Evolutionary conservation across 2,329 filamentous ascomycete species (phyloP).

Genomic region (Hypomyces perniciosus): DNA sequence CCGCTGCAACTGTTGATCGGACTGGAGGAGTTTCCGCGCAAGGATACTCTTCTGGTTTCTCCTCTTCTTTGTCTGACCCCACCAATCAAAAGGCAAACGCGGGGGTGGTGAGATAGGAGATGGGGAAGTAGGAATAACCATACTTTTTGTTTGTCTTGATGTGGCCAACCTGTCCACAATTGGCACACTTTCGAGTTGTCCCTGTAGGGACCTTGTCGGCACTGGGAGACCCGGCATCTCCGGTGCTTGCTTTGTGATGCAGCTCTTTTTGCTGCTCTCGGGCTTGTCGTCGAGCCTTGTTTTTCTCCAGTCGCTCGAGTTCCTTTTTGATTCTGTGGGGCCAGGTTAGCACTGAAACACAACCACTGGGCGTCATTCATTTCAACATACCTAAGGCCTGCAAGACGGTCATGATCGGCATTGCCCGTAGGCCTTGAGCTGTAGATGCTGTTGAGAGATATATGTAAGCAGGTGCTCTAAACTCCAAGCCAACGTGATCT

Average conservation of each 20-base stretch:
- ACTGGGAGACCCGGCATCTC: conserved; percentile 44
- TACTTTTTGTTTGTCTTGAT: conserved; percentile 99
- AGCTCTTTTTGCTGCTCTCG: conserved; percentile 83
- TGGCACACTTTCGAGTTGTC: conserved; percentile 89
- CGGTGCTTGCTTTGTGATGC: conserved; percentile 39
- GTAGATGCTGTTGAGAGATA: conserved; percentile 41
- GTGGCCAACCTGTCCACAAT: conserved; percentile 92
- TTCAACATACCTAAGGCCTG: conserved; percentile 32
- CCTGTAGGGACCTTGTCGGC: conserved; percentile 51
- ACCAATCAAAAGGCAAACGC: conserved; percentile 30
- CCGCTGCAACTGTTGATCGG: conserved; percentile 17
- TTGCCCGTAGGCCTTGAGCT: conserved; percentile 44
- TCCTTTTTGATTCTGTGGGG: conserved; percentile 48
- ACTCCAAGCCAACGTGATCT: conserved; percentile 30
- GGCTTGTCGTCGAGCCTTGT: conserved; percentile 82
- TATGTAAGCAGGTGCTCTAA: conserved; percentile 33
- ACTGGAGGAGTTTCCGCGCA: conserved; percentile 18
- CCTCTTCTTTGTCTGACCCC: conserved; percentile 15
- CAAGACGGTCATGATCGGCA: conserved; percentile 46
- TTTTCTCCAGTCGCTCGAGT: conserved; percentile 77
- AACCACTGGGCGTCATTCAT: not conserved
- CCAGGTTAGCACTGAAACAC: not conserved
- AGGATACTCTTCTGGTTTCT: conserved; percentile 16
- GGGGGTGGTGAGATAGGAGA: conserved; percentile 23
- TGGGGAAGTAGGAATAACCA: conserved; percentile 26